A percentile compares a stretch with the other conserved stretches of the same genome.
These are phyloP conservation scores for Tuber aestivum DNA, from an alignment of 495 filamentous ascomycete genomes.

Conservation along the genomic window DNA sequence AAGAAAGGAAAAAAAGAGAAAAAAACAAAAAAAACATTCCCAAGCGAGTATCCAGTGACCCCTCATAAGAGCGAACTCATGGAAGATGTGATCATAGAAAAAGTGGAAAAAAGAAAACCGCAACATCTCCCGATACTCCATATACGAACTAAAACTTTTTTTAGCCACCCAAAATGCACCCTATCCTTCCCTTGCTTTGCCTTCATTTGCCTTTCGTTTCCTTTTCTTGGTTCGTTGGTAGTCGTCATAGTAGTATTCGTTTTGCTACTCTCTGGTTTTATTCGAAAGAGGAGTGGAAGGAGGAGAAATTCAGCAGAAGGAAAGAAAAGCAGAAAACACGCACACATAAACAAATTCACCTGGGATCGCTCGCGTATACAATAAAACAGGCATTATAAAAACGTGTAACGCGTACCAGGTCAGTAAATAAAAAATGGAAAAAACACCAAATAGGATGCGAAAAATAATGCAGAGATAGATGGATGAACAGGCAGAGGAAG, in stretches of 20 bases:
- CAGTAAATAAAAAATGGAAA: neutral
- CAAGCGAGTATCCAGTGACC: constrained; percentile 32
- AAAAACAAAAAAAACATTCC: neutral
- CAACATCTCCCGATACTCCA: constrained; percentile 39
- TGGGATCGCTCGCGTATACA: neutral
- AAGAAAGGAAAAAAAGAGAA: neutral
- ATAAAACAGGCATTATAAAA: neutral
- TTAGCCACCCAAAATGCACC: constrained; percentile 30
- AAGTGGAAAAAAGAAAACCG: constrained; percentile 37
- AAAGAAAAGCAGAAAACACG: constrained; percentile 2
- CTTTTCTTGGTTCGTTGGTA: neutral
- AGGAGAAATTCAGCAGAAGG: neutral
- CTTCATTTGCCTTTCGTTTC: neutral
- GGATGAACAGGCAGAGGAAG: neutral
- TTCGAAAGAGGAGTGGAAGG: neutral
- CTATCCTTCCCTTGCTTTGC: constrained; percentile 6
- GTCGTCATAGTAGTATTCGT: neutral
- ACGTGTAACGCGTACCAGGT: neutral
- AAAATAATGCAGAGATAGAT: neutral
- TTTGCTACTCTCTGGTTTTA: neutral
- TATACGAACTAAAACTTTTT: constrained; percentile 33
- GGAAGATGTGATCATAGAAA: constrained; percentile 21
- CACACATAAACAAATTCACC: neutral
- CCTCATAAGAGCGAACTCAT: constrained; percentile 34
- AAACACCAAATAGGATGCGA: neutral